phyloP scores from a whole-genome alignment of 106 monocot species.

The Phalaenopsis aphrodite region DNA sequence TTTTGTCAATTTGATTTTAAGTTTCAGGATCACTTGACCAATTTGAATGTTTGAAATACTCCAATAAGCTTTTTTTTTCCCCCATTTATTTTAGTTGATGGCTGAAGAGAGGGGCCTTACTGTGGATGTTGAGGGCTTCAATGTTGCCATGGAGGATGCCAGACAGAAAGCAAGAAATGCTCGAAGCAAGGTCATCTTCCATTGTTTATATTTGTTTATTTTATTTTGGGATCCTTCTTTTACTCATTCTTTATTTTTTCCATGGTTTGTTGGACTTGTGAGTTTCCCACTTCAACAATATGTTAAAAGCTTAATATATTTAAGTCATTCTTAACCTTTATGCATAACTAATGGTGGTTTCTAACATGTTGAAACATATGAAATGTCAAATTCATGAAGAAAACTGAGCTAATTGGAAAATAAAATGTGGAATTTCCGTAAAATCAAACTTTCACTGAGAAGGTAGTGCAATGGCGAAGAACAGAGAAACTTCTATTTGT shows the following conservation, averaged over 20 bases:
- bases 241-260: neutral
- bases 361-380: neutral
- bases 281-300: neutral
- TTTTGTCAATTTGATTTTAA: neutral
- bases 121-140: conserved; percentile 83
- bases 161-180: conserved; percentile 94
- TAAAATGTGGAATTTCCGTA: neutral
- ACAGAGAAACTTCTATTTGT: neutral
- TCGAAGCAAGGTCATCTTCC: conserved; percentile 53
- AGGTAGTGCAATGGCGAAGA: neutral
- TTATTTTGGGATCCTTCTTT: neutral
- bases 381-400: neutral
- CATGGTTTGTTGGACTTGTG: neutral
- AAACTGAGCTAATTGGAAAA: neutral
- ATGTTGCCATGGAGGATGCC: conserved; percentile 88
- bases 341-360: neutral
- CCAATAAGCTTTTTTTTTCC: neutral
- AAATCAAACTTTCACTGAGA: neutral
- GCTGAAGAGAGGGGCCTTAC: conserved; percentile 81
- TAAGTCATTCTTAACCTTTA: neutral
- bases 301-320: neutral
- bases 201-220: neutral
- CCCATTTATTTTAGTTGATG: conserved; percentile 72
- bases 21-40: neutral
- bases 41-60: neutral